Evolutionary conservation across 345 rosid genomes (phyloP).

Genomic region (Ricinus communis): DNA sequence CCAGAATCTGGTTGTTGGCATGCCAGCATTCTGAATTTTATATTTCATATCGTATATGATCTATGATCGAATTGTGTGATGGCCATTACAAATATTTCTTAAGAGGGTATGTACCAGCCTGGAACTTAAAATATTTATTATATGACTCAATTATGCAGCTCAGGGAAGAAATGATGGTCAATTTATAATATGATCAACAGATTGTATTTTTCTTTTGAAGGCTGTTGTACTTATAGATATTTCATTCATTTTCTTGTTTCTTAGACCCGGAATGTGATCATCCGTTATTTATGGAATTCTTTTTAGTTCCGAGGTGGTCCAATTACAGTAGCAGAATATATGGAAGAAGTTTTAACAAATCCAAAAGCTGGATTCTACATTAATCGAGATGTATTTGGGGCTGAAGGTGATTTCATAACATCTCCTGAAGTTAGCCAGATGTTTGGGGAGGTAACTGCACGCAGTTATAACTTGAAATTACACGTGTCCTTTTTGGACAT

Average conservation of each 20-base stretch:
- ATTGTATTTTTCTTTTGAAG: too few species aligned
- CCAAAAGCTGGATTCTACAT: slow-evolving; percentile 89
- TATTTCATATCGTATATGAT: too few species aligned
- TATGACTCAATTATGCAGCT: too few species aligned
- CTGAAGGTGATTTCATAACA: slow-evolving; percentile 92
- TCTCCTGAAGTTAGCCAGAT: slow-evolving; percentile 98
- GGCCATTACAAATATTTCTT: too few species aligned
- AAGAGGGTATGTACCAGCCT: too few species aligned
- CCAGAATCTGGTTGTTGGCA: too few species aligned
- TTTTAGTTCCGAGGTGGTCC: slow-evolving; percentile 88
- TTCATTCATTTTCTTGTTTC: neutral
- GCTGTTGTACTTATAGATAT: too few species aligned
- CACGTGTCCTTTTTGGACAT: slow-evolving; percentile 2
- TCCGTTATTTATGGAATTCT: slow-evolving; percentile 18
- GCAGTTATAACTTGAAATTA: neutral
- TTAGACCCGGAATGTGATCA: slow-evolving; percentile 6
- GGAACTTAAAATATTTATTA: too few species aligned
- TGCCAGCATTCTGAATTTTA: too few species aligned
- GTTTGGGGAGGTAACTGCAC: slow-evolving; percentile 84
- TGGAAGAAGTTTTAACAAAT: slow-evolving; percentile 94
- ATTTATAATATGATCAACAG: too few species aligned
- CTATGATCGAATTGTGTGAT: too few species aligned
- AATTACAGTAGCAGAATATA: slow-evolving; percentile 85
- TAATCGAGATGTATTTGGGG: slow-evolving; percentile 87
- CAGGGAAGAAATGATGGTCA: too few species aligned